Evolutionary conservation across 2,329 filamentous ascomycete genomes (phyloP).

Genomic region (Cytospora schulzeri): DNA sequence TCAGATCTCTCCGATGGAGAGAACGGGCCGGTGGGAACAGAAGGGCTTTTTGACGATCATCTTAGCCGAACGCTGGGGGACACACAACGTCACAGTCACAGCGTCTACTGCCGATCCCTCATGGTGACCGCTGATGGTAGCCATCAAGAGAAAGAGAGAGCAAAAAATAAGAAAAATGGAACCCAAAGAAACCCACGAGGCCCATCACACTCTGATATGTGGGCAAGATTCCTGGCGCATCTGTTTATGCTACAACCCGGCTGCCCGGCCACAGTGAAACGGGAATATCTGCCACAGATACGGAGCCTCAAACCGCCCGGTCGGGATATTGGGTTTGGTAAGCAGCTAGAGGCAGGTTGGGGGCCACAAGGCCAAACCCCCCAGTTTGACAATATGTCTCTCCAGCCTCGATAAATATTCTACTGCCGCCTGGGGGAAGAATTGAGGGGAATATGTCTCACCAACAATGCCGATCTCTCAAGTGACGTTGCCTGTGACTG

Average conservation of each 20-base stretch:
- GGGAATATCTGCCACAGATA: conserved; percentile 1
- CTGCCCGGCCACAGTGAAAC: conserved; percentile 18
- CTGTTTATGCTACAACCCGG: background rate
- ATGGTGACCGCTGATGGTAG: background rate
- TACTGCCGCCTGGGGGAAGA: conserved; percentile 13
- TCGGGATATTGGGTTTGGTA: conserved; percentile 7
- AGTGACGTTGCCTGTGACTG: conserved; percentile 6
- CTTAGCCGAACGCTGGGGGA: background rate
- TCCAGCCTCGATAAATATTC: conserved; percentile 2
- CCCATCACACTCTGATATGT: background rate
- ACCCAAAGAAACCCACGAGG: background rate
- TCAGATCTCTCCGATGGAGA: conserved; percentile 2
- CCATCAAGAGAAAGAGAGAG: background rate
- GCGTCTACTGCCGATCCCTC: background rate
- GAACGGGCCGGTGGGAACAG: background rate
- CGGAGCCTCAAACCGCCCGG: conserved; percentile 24
- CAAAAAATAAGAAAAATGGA: background rate
- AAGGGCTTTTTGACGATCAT: background rate
- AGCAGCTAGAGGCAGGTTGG: too few species aligned
- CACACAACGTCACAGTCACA: background rate
- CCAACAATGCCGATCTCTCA: conserved; percentile 7
- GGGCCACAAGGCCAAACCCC: conserved; percentile 2
- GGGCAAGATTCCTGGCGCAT: background rate
- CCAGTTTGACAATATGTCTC: conserved; percentile 6
- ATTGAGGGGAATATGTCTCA: conserved; percentile 16